These are phyloP conservation scores for Platismatia glauca DNA, from an alignment of 495 filamentous ascomycete genomes.

Conservation along the genomic window DNA sequence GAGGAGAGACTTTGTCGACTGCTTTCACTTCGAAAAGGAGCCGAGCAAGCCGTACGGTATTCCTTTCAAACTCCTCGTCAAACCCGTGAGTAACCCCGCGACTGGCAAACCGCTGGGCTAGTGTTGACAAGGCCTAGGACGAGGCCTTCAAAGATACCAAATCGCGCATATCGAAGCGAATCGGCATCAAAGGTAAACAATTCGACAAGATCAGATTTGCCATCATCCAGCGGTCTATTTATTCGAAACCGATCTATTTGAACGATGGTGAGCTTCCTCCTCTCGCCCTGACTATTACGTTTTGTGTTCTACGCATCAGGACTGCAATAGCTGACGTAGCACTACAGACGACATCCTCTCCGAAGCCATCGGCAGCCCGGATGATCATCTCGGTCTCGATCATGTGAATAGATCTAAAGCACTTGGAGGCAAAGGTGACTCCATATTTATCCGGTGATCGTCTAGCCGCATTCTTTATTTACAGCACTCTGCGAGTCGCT, in stretches of 20 bases:
- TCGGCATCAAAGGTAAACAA: constrained; percentile 91
- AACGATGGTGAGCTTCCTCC: constrained; percentile 61
- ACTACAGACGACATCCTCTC: constrained; percentile 70
- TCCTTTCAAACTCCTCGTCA: constrained; percentile 84
- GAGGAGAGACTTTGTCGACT: constrained; percentile 52
- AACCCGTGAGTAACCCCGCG: constrained; percentile 51
- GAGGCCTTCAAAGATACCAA: constrained; percentile 88
- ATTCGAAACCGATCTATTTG: constrained; percentile 70
- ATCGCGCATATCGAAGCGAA: constrained; percentile 78
- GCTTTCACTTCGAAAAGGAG: constrained; percentile 88
- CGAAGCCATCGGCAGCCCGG: constrained; percentile 53
- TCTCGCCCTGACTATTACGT: neutral
- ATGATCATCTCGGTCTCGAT: constrained; percentile 83
- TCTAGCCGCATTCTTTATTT: neutral
- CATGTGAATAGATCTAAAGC: constrained; percentile 66
- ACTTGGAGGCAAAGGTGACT: constrained; percentile 52
- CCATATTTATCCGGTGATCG: constrained; percentile 54
- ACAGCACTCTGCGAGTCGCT: neutral
- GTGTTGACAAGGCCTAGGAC: constrained; percentile 43
- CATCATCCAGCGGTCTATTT: constrained; percentile 58
- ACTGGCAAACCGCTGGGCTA: neutral
- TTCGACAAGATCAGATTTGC: constrained; percentile 99
- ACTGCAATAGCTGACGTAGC: constrained; percentile 6
- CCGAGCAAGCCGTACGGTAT: constrained; percentile 67
- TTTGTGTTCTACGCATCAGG: neutral